phyloP scores from a whole-genome alignment of 164 flowering plant genomes.

The Nymphaea thermarum region DNA sequence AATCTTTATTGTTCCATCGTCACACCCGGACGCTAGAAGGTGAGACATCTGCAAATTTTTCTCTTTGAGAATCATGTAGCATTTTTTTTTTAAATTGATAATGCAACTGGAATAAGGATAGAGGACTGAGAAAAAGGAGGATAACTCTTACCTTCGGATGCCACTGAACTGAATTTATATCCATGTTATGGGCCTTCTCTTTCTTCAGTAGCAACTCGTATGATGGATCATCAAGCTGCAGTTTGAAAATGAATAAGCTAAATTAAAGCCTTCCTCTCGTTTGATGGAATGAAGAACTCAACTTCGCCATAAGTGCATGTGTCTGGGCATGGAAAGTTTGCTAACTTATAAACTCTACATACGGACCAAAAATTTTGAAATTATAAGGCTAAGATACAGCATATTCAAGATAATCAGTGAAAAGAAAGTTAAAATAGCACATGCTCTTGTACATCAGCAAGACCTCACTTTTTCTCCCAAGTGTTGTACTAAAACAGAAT shows the following conservation, averaged over 20 bases:
- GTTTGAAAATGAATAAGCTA: background rate
- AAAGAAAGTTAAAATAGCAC: background rate
- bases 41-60: slow-evolving; percentile 6
- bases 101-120: background rate
- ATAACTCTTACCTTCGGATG: slow-evolving; percentile 47
- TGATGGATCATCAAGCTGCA: slow-evolving; percentile 61
- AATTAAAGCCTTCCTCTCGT: background rate
- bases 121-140: background rate
- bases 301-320: too few species aligned
- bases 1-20: slow-evolving; percentile 73
- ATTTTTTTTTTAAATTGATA: background rate
- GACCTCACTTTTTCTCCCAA: background rate
- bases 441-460: background rate
- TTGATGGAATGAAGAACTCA: too few species aligned
- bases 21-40: slow-evolving; percentile 81
- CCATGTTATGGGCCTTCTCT: slow-evolving; percentile 92
- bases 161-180: slow-evolving; percentile 89
- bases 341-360: too few species aligned
- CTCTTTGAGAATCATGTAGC: slow-evolving; percentile 23
- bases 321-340: too few species aligned
- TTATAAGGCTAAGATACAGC: background rate
- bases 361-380: background rate
- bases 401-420: background rate
- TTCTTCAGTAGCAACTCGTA: slow-evolving; percentile 56
- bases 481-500: background rate